A percentile compares a stretch with the other conserved stretches of the same genome.
phyloP scores from a whole-genome alignment of 331 rosid species.

The Malus hybrid region DNA sequence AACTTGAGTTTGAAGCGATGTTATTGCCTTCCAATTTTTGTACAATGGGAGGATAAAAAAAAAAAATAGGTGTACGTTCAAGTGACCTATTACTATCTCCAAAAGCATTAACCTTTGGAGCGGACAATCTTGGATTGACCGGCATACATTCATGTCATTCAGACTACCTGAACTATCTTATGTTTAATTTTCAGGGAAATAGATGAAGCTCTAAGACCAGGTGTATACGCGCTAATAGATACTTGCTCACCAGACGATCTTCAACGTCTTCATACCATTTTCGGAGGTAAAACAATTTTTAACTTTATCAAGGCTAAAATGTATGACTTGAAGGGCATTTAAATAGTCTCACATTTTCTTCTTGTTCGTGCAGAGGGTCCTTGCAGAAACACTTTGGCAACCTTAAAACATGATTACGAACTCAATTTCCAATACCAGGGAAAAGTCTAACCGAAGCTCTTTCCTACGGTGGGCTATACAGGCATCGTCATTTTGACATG shows the following conservation, averaged over 20 bases:
- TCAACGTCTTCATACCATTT: conserved; percentile 84
- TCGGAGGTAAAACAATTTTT: conserved; percentile 60
- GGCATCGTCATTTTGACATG: not conserved
- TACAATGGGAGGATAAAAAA: not conserved
- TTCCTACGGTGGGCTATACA: conserved; percentile 2
- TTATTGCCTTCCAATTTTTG: not conserved
- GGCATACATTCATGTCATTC: not conserved
- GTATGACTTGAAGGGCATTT: conserved; percentile 2
- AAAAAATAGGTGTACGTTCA: not conserved
- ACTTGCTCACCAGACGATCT: conserved; percentile 77
- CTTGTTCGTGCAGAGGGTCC: conserved; percentile 82
- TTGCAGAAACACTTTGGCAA: conserved; percentile 74
- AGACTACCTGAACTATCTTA: conserved; percentile 15
- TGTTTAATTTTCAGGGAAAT: conserved; percentile 63
- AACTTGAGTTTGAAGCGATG: not conserved
- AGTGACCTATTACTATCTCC: not conserved
- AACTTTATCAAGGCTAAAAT: conserved; percentile 4
- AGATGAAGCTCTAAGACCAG: conserved; percentile 79
- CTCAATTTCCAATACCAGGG: conserved; percentile 71
- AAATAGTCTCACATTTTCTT: conserved; percentile 8
- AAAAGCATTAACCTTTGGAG: not conserved
- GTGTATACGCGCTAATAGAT: conserved; percentile 74
- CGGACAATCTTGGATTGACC: not conserved
- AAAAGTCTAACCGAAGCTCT: conserved; percentile 46
- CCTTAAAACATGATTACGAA: conserved; percentile 62